A percentile compares a stretch with the other conserved stretches of the same genome.
Conservation (phyloP, 768 basidiomycete genomes). For the Lactarius deliciosus region DNA sequence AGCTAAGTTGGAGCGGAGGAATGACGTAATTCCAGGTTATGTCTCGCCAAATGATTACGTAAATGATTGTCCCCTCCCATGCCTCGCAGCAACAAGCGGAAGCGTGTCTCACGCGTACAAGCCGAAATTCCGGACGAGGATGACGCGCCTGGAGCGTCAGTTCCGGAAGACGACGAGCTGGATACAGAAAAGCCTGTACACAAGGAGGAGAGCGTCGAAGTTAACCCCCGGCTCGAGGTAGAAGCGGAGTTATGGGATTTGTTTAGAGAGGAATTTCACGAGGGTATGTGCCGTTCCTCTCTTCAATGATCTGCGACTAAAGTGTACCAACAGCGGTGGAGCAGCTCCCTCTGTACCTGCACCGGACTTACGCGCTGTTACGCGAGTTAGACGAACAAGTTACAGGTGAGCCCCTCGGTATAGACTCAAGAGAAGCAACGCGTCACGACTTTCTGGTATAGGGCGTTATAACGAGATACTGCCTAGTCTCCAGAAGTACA, state of each 20-base stretch:
- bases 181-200: not conserved
- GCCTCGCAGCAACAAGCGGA: conserved; percentile 23
- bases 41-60: conserved; percentile 10
- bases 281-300: conserved; percentile 9
- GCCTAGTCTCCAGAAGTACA: conserved; percentile 24
- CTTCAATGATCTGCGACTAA: not conserved
- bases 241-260: conserved; percentile 23
- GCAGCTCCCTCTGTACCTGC: conserved; percentile 29
- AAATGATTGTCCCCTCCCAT: not conserved
- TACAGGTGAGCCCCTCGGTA: conserved; percentile 13
- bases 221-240: conserved; percentile 9
- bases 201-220: conserved; percentile 6
- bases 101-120: conserved; percentile 18
- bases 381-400: conserved; percentile 28
- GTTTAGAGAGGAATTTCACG: conserved; percentile 28
- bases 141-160: conserved; percentile 2
- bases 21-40: conserved; percentile 1
- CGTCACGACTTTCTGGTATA: not conserved
- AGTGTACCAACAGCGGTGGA: conserved; percentile 21
- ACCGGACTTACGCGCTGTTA: conserved; percentile 26
- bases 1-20: not conserved
- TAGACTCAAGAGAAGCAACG: not conserved
- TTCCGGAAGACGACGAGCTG: conserved; percentile 7
- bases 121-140: conserved; percentile 6
- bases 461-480: conserved; percentile 23